A percentile compares a stretch with the other conserved stretches of the same genome.
These are phyloP conservation scores for Fusarium coicis DNA, from an alignment of 2,329 filamentous ascomycete species.

Conservation along the genomic window DNA sequence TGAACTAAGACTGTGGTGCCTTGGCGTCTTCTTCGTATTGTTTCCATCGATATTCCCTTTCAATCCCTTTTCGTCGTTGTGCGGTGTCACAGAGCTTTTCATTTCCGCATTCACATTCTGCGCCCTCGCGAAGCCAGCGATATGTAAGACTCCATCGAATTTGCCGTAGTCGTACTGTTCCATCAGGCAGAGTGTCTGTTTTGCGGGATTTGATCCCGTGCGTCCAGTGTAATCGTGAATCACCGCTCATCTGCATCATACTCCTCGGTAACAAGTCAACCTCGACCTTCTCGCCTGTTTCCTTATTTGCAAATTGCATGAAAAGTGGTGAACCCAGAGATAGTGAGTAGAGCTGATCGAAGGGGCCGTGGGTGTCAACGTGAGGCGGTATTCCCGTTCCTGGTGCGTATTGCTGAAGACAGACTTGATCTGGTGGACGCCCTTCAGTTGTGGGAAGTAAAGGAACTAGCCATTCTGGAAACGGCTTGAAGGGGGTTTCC, in stretches of 20 bases:
- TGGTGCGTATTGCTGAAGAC: conserved; percentile 69
- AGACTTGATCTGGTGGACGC: conserved; percentile 66
- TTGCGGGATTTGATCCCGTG: conserved; percentile 66
- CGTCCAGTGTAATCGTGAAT: conserved; percentile 64
- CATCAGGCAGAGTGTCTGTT: conserved; percentile 60
- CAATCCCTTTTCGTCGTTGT: conserved; percentile 56
- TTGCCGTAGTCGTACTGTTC: conserved; percentile 53
- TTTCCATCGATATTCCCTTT: conserved; percentile 64
- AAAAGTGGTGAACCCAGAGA: conserved; percentile 55
- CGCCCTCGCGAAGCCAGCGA: conserved; percentile 60
- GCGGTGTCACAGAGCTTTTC: conserved; percentile 62
- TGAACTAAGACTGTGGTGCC: background rate
- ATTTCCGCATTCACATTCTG: conserved; percentile 62
- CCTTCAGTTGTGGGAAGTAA: conserved; percentile 58
- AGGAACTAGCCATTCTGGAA: conserved; percentile 62
- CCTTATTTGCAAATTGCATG: conserved; percentile 56
- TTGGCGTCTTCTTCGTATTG: conserved; percentile 42
- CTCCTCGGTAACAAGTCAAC: conserved; percentile 60
- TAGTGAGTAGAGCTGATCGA: conserved; percentile 58
- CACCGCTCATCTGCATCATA: conserved; percentile 63
- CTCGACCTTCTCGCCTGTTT: conserved; percentile 48
- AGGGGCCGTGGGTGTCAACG: conserved; percentile 65
- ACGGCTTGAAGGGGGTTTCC: conserved; percentile 59
- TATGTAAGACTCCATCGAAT: conserved; percentile 67
- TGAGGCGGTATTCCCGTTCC: conserved; percentile 70